A percentile compares a stretch with the other conserved stretches of the same genome.
Evolutionary conservation across 805 yeast genomes (phyloP).

Genomic region (Saccharomycopsis sp.): DNA sequence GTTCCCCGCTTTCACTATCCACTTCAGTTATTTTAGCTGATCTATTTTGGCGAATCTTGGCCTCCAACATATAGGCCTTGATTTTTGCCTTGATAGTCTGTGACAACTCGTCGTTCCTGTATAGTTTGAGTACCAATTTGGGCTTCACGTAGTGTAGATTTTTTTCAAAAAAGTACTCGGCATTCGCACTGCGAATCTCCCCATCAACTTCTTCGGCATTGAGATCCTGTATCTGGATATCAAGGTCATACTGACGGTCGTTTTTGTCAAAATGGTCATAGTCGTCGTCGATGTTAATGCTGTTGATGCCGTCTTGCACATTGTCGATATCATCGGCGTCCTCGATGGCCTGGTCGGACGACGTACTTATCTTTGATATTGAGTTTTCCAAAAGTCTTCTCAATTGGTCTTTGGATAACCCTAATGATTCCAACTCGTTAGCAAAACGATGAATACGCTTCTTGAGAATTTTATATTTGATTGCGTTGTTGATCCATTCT

Average conservation of each 20-base stretch:
- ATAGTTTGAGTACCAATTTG: slow-evolving; percentile 7
- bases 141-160: slow-evolving; percentile 13
- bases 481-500: slow-evolving; percentile 63
- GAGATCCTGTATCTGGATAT: not conserved
- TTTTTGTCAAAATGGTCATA: slow-evolving; percentile 1
- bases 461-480: slow-evolving; percentile 64
- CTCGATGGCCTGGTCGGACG: not conserved
- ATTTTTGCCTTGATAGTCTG: slow-evolving; percentile 1
- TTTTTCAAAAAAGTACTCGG: slow-evolving; percentile 12
- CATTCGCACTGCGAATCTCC: slow-evolving; percentile 1
- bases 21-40: not conserved
- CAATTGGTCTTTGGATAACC: slow-evolving; percentile 42
- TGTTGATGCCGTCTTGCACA: not conserved
- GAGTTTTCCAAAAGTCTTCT: slow-evolving; percentile 24
- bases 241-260: not conserved
- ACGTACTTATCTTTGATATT: not conserved
- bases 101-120: slow-evolving; percentile 3
- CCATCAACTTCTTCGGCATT: not conserved
- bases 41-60: not conserved
- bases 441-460: slow-evolving; percentile 63
- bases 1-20: not conserved
- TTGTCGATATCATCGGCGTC: not conserved
- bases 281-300: not conserved
- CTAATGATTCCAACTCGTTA: slow-evolving; percentile 51
- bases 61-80: not conserved